These are phyloP conservation scores for Sarcodon aspratus DNA, from an alignment of 768 basidiomycete species.

Conservation along the genomic window DNA sequence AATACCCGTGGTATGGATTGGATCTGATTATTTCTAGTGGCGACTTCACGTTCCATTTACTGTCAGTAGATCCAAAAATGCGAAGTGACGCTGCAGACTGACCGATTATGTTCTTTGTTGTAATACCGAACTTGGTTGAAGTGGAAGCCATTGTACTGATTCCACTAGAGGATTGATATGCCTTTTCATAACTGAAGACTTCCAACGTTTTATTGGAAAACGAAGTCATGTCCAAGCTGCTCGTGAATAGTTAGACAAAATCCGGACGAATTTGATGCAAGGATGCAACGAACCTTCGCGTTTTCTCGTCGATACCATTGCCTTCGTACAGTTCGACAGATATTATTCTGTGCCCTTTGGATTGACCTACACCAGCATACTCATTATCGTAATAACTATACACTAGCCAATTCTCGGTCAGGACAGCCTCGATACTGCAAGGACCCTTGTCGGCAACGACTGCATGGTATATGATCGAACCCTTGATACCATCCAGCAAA, in stretches of 20 bases:
- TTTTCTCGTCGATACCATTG: slow-evolving; percentile 50
- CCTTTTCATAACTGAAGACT: slow-evolving; percentile 51
- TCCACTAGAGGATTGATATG: slow-evolving; percentile 58
- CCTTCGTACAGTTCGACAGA: slow-evolving; percentile 90
- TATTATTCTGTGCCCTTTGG: slow-evolving; percentile 65
- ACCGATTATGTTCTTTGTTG: slow-evolving; percentile 82
- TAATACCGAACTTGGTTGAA: slow-evolving; percentile 80
- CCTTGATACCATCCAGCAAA: slow-evolving; percentile 72
- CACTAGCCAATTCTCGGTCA: slow-evolving; percentile 90
- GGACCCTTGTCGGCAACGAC: slow-evolving; percentile 33
- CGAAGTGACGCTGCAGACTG: slow-evolving; percentile 12
- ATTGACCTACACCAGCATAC: slow-evolving; percentile 27
- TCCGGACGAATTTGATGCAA: not conserved
- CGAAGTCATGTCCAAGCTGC: slow-evolving; percentile 42
- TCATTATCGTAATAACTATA: slow-evolving; percentile 75
- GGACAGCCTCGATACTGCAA: slow-evolving; percentile 56
- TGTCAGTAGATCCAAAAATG: not conserved
- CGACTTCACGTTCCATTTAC: slow-evolving; percentile 35
- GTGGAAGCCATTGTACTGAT: slow-evolving; percentile 67
- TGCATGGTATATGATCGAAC: slow-evolving; percentile 60
- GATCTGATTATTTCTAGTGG: slow-evolving; percentile 64
- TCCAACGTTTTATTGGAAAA: slow-evolving; percentile 41
- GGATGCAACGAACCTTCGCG: slow-evolving; percentile 41
- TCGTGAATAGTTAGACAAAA: not conserved
- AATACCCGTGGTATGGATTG: slow-evolving; percentile 61